Conservation (phyloP, 2,329 filamentous ascomycete genomes). For the Thelonectria rubi region DNA sequence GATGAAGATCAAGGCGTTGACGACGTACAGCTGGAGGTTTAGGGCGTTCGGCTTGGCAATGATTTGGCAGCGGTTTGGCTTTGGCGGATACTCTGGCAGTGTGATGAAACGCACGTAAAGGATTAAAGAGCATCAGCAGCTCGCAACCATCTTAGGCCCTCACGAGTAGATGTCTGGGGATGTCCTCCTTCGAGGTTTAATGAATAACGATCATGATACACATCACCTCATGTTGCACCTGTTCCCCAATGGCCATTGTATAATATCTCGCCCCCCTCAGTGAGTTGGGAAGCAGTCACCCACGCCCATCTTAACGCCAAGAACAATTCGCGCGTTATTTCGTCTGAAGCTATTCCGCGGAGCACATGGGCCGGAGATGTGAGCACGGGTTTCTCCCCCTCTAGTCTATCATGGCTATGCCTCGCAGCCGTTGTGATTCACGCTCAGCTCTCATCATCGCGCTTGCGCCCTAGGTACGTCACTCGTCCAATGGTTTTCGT, state of each 20-base stretch:
- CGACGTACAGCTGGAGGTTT: background rate
- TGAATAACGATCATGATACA: background rate
- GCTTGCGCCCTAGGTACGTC: background rate
- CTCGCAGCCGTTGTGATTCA: background rate
- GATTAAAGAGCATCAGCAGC: background rate
- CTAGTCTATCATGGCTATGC: background rate
- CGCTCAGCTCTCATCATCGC: background rate
- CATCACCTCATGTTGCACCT: background rate
- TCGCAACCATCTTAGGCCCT: background rate
- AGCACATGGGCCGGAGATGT: background rate
- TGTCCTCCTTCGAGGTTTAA: background rate
- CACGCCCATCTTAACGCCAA: too few species aligned
- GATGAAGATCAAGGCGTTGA: background rate
- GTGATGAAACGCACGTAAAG: slow-evolving; percentile 1
- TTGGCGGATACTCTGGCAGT: slow-evolving; percentile 34
- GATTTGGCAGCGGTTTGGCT: slow-evolving; percentile 5
- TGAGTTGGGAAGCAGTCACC: too few species aligned
- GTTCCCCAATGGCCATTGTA: background rate
- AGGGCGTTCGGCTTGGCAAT: slow-evolving; percentile 22
- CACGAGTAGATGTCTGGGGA: background rate
- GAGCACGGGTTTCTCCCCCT: background rate
- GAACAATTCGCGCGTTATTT: background rate
- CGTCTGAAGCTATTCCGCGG: background rate
- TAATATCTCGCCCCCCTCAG: too few species aligned
- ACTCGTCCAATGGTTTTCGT: background rate